Conservation (phyloP, 2,329 filamentous ascomycete genomes). For the Botrytis squamosa region DNA sequence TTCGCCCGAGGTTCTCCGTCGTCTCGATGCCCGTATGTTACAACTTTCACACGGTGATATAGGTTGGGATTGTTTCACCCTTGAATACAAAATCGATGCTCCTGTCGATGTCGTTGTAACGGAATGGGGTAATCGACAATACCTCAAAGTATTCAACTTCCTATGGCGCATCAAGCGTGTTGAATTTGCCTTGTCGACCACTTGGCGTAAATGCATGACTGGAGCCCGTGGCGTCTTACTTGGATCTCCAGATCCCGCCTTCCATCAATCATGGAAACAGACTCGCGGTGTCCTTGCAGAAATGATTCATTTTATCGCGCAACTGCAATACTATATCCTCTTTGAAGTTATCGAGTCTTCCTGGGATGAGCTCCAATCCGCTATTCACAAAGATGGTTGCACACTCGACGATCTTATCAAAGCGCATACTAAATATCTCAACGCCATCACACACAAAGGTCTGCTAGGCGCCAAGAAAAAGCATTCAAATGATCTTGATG, state of each 20-base stretch:
- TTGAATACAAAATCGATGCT: slow-evolving; percentile 97
- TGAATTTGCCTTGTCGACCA: slow-evolving; percentile 86
- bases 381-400: slow-evolving; percentile 78
- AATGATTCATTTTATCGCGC: slow-evolving; percentile 97
- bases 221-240: slow-evolving; percentile 88
- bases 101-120: slow-evolving; percentile 97
- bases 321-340: slow-evolving; percentile 96
- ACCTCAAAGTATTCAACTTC: slow-evolving; percentile 99
- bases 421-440: slow-evolving; percentile 87
- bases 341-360: slow-evolving; percentile 98
- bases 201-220: slow-evolving; percentile 95
- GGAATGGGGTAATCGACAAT: slow-evolving; percentile 91
- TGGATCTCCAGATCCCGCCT: slow-evolving; percentile 61
- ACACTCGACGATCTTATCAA: slow-evolving; percentile 94
- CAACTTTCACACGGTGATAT: slow-evolving; percentile 96
- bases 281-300: slow-evolving; percentile 88
- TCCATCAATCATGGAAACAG: slow-evolving; percentile 82
- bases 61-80: slow-evolving; percentile 97
- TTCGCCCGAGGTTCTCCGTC: slow-evolving; percentile 82
- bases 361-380: slow-evolving; percentile 85
- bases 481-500: slow-evolving; percentile 46
- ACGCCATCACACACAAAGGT: slow-evolving; percentile 93
- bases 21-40: slow-evolving; percentile 96
- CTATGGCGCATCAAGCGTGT: slow-evolving; percentile 97
- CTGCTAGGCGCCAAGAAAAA: slow-evolving; percentile 72